phyloP scores from a whole-genome alignment of 2,329 filamentous ascomycete species.

The Colletotrichum sp. region DNA sequence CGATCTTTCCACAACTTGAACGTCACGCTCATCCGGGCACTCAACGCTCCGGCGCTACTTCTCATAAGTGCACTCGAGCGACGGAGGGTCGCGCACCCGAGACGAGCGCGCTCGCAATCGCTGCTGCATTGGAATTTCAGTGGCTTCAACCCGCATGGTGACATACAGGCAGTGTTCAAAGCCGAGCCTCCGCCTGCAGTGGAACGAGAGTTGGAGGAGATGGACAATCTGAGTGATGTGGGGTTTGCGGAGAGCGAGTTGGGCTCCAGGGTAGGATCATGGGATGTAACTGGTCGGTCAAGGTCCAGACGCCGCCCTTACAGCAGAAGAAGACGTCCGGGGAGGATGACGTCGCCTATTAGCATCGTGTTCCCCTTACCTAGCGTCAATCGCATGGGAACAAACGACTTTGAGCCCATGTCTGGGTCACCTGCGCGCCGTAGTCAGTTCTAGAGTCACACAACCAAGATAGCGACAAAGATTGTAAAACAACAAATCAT shows the following conservation, averaged over 20 bases:
- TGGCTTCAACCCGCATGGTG: constrained; percentile 58
- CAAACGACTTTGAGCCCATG: constrained; percentile 12
- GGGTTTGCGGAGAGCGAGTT: constrained; percentile 14
- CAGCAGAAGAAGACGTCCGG: neutral
- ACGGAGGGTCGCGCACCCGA: constrained; percentile 36
- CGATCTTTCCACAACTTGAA: constrained; percentile 76
- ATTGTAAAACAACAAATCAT: neutral
- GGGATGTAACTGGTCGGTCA: neutral
- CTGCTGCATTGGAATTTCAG: constrained; percentile 24
- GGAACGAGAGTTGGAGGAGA: constrained; percentile 32
- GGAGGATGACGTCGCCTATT: constrained; percentile 14
- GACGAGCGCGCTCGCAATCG: constrained; percentile 47
- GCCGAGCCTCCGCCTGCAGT: constrained; percentile 55
- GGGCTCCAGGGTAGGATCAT: neutral
- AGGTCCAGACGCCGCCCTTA: neutral
- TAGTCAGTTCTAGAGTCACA: neutral
- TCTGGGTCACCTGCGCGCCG: neutral
- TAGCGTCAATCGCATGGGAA: constrained; percentile 1
- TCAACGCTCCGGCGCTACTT: constrained; percentile 69
- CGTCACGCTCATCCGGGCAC: constrained; percentile 64
- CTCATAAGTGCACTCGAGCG: constrained; percentile 67
- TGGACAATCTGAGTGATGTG: constrained; percentile 20
- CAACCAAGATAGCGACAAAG: neutral
- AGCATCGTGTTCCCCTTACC: constrained; percentile 13
- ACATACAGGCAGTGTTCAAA: constrained; percentile 65